Percentiles rank a stretch among this genome's conserved stretches.
phyloP scores from a whole-genome alignment of 176 grass and related monocot genomes.

The Cocos nucifera region DNA sequence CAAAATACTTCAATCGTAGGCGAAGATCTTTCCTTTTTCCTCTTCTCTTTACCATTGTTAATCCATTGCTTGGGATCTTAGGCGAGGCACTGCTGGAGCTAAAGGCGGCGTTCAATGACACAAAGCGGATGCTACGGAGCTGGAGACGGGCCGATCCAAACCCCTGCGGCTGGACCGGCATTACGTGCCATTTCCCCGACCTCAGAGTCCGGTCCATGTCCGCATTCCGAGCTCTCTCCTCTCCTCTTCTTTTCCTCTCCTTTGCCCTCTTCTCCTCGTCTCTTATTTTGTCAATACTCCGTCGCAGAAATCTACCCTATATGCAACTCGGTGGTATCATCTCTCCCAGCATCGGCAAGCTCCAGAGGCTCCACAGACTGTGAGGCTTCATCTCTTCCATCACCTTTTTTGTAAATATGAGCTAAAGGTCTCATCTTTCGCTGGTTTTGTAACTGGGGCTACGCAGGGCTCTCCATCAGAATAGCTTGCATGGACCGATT shows the following conservation, averaged over 20 bases:
- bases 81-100: conserved; percentile 75
- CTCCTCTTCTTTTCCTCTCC: too few relatives aligned
- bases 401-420: too few relatives aligned
- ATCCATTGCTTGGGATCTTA: conserved; percentile 4
- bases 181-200: conserved; percentile 92
- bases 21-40: too few relatives aligned
- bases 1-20: too few relatives aligned
- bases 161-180: conserved; percentile 79
- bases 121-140: conserved; percentile 40
- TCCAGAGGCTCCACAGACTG: conserved; percentile 73
- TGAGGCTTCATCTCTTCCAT: conserved; percentile 15
- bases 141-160: conserved; percentile 52
- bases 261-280: neutral
- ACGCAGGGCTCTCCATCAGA: conserved; percentile 86
- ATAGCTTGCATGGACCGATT: conserved; percentile 86
- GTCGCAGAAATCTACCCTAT: conserved; percentile 69
- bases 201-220: conserved; percentile 97
- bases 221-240: neutral
- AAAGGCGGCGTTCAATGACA: conserved; percentile 73
- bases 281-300: neutral
- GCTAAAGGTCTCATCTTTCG: neutral
- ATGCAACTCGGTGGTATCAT: conserved; percentile 88
- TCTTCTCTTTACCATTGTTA: too few relatives aligned
- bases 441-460: neutral
- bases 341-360: conserved; percentile 69